Percentiles rank a stretch among this genome's conserved stretches.
phyloP scores from a whole-genome alignment of 2,329 filamentous ascomycete species.

The Teratosphaeriaceae sp. region DNA sequence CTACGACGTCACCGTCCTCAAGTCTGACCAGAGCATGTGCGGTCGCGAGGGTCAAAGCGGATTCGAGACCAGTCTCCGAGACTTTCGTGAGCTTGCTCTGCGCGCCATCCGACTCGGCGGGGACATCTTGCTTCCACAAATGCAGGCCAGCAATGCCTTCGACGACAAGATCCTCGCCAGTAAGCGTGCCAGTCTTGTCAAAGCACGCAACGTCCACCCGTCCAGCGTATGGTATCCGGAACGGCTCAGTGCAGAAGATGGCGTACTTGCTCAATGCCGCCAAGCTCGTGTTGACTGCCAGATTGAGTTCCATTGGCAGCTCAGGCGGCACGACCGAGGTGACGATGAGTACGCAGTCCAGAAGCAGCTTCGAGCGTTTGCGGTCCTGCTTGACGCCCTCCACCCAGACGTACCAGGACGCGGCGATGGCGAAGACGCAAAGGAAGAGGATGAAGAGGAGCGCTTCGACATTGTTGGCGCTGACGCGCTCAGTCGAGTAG shows the following conservation, averaged over 20 bases:
- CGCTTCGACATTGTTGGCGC: constrained; percentile 95
- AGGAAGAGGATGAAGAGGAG: constrained; percentile 97
- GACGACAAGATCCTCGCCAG: constrained; percentile 92
- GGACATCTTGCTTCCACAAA: constrained; percentile 60
- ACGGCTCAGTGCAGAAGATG: constrained; percentile 98
- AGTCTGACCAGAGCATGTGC: constrained; percentile 94
- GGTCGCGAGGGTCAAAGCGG: constrained; percentile 86
- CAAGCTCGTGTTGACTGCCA: constrained; percentile 96
- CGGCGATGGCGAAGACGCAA: constrained; percentile 89
- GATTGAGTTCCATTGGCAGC: constrained; percentile 92
- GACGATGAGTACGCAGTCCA: constrained; percentile 95
- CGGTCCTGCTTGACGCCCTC: constrained; percentile 91
- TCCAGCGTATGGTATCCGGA: constrained; percentile 93
- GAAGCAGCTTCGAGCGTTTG: constrained; percentile 92
- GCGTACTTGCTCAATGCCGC: constrained; percentile 90
- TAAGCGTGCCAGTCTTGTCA: constrained; percentile 96
- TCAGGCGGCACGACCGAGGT: constrained; percentile 98
- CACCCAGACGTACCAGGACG: constrained; percentile 98
- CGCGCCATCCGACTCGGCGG: constrained; percentile 67
- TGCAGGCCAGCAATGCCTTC: constrained; percentile 90
- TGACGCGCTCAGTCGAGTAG: constrained; percentile 96
- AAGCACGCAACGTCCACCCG: constrained; percentile 96
- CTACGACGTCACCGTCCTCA: constrained; percentile 94
- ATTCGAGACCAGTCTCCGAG: constrained; percentile 65
- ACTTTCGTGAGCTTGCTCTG: constrained; percentile 73